Evolutionary conservation across 1,139 yeast species (phyloP).

Genomic region (Scheffersomyces insectosa): DNA sequence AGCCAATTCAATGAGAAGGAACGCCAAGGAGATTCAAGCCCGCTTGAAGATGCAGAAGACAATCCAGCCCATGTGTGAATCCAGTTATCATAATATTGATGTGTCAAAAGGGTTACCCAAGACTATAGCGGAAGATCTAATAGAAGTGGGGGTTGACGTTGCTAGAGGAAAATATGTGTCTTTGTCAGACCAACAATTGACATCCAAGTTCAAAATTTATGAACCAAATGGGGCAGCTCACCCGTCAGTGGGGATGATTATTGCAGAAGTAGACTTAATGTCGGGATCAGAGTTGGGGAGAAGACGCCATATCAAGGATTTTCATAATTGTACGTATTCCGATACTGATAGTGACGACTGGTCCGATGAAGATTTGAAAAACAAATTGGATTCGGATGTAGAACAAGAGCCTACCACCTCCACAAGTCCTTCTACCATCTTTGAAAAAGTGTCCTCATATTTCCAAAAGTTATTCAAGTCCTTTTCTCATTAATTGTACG

Average conservation of each 20-base stretch:
- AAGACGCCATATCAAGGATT: slow-evolving; percentile 6
- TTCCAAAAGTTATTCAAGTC: slow-evolving; percentile 7
- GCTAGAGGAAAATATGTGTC: slow-evolving; percentile 49
- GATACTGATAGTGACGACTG: slow-evolving; percentile 5
- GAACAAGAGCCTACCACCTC: background rate
- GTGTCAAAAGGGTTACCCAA: slow-evolving; percentile 49
- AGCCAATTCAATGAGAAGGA: slow-evolving; percentile 25
- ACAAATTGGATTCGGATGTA: slow-evolving; percentile 3
- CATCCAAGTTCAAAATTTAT: slow-evolving; percentile 35
- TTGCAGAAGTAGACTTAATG: slow-evolving; percentile 21
- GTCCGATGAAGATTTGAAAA: slow-evolving; percentile 12
- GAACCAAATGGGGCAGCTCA: slow-evolving; percentile 38
- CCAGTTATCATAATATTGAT: slow-evolving; percentile 53
- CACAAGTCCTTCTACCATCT: slow-evolving; percentile 2
- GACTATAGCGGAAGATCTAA: slow-evolving; percentile 43
- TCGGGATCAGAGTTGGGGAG: slow-evolving; percentile 14
- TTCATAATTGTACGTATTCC: slow-evolving; percentile 14
- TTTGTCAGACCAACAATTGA: slow-evolving; percentile 39
- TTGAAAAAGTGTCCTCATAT: slow-evolving; percentile 6
- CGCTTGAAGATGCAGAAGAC: slow-evolving; percentile 24
- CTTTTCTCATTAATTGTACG: background rate
- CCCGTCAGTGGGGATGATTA: slow-evolving; percentile 17
- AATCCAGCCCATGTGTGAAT: slow-evolving; percentile 41
- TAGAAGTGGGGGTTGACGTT: slow-evolving; percentile 48
- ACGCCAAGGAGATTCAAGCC: slow-evolving; percentile 25